Base-by-base conservation (phyloP, 139 green algal genomes). In the Dunaliella primolecta region DNA sequence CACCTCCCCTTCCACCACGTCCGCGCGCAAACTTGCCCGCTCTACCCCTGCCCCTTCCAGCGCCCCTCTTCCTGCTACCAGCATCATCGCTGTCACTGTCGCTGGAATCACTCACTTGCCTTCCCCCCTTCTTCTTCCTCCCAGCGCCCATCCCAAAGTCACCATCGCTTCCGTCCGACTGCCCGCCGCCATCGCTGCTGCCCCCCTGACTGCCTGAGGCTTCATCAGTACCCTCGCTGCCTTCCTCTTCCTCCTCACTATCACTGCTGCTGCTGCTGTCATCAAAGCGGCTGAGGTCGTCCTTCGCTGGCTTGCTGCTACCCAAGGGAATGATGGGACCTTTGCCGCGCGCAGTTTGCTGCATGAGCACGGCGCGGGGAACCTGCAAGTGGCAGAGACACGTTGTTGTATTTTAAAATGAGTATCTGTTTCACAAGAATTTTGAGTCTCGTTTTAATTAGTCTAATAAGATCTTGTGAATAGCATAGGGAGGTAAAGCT, bases 321-420 rank as follows among this genome's bases (percentile, higher is more conserved):
- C 81, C 84, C 1, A 87, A 78, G 1, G 85, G 78, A 1, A 89
- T 80, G 31, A 91, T 84, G 24, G 85, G 85, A n/a, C 56, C 78
- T 56, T 81, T 82, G 3, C 78, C 78, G n/a, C 83, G 77, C 31
- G 34, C 36, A 34, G 74, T 64, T 33, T 71, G 64, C 1, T 7
- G 23, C 0, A 36, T 37, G 27, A 71, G 38, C 7, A 34, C 33
- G 7, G 34, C 24, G 7, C 80, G 11, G 46, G 46, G 15, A 7
- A 64, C 46, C 46, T 64, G 46, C 46, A n/a, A n/a, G n/a, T n/a
- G n/a, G n/a, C n/a, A n/a, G n/a, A n/a, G n/a, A n/a, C n/a, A n/a
- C n/a, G n/a, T n/a, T n/a, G n/a, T n/a, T n/a, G n/a, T n/a, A n/a
- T n/a, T n/a, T n/a, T n/a, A n/a, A n/a, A n/a, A n/a, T n/a, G n/a